A percentile compares a stretch with the other conserved stretches of the same genome.
Evolutionary conservation across 768 basidiomycete genomes (phyloP).

Genomic region (Obba rivulosa): DNA sequence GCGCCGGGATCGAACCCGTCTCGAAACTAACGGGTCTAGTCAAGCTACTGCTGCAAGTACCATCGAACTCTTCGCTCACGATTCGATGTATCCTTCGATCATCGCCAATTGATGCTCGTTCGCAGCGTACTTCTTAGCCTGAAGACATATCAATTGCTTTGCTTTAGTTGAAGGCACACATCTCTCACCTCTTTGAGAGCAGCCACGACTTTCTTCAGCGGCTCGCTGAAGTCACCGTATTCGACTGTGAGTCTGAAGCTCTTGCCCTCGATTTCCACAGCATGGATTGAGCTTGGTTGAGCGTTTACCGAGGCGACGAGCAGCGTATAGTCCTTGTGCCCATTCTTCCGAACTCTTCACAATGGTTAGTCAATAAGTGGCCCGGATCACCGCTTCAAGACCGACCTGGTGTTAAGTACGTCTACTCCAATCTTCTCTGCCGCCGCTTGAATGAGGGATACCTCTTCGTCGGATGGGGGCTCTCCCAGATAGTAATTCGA

Average conservation of each 20-base stretch:
- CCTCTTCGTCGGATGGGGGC: slow-evolving; percentile 69
- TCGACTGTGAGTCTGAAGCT: slow-evolving; percentile 56
- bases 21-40: slow-evolving; percentile 46
- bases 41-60: background rate
- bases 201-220: slow-evolving; percentile 47
- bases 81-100: slow-evolving; percentile 75
- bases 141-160: background rate
- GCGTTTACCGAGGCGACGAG: slow-evolving; percentile 66
- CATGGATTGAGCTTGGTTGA: slow-evolving; percentile 35
- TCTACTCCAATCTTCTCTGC: slow-evolving; percentile 75
- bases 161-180: background rate
- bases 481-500: slow-evolving; percentile 85
- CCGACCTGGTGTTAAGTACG: slow-evolving; percentile 76
- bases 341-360: slow-evolving; percentile 65
- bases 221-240: slow-evolving; percentile 68
- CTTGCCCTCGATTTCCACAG: slow-evolving; percentile 35
- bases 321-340: slow-evolving; percentile 55
- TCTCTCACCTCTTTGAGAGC: slow-evolving; percentile 52
- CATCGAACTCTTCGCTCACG: no score
- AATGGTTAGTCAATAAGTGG: background rate
- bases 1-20: slow-evolving; percentile 73
- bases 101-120: slow-evolving; percentile 70
- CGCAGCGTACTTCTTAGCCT: slow-evolving; percentile 72
- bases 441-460: slow-evolving; percentile 65
- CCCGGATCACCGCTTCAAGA: background rate